phyloP scores from a whole-genome alignment of 176 grass and related monocot genomes.

The Aegilops longissima region DNA sequence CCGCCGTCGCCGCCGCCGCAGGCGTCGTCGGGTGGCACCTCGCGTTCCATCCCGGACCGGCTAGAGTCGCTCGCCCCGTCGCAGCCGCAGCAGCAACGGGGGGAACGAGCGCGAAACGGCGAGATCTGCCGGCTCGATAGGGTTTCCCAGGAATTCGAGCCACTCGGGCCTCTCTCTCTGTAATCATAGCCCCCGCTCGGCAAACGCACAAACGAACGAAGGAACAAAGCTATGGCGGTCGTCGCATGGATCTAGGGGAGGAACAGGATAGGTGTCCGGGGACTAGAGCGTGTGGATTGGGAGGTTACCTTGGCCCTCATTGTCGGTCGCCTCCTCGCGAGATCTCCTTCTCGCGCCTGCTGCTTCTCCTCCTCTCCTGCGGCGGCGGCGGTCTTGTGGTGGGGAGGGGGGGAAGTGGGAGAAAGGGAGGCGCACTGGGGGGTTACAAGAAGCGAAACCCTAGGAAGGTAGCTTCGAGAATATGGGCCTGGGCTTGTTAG shows the following conservation, averaged over 20 bases:
- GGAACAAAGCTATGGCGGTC: not conserved
- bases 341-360: slow-evolving; percentile 24
- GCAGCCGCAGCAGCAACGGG: not conserved
- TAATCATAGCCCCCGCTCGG: slow-evolving; percentile 39
- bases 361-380: not conserved
- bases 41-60: not conserved
- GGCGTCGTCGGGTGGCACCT: slow-evolving; percentile 29
- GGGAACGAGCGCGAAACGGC: not conserved
- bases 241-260: not conserved
- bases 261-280: not conserved
- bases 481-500: not conserved
- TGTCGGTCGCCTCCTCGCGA: slow-evolving; percentile 24
- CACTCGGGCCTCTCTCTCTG: slow-evolving; percentile 56
- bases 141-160: not conserved
- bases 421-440: not conserved
- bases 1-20: not conserved
- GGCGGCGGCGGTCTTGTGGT: not conserved
- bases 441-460: slow-evolving; percentile 43
- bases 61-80: not conserved
- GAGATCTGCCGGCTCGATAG: slow-evolving; percentile 10
- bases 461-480: slow-evolving; percentile 27
- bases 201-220: not conserved
- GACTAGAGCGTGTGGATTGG: not conserved
- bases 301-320: slow-evolving; percentile 77
- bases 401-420: not conserved